phyloP scores from a whole-genome alignment of 805 yeast species.

The Yamadazyma takamatsuzukensis region DNA sequence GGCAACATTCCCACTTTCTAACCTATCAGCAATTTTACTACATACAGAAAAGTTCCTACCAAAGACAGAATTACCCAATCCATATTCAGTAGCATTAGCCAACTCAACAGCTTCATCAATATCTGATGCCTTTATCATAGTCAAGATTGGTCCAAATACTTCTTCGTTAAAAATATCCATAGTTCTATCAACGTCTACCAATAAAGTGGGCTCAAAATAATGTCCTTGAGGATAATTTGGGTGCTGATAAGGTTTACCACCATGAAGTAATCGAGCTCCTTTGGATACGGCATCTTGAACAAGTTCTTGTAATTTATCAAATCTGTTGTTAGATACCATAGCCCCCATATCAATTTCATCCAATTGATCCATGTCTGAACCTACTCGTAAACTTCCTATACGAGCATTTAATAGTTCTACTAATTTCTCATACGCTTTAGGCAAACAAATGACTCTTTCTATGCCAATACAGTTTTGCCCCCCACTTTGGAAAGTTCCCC shows the following conservation, averaged over 20 bases:
- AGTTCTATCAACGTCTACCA: slow-evolving; percentile 69
- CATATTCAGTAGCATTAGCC: slow-evolving; percentile 84
- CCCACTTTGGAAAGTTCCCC: slow-evolving; percentile 95
- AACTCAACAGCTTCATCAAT: slow-evolving; percentile 67
- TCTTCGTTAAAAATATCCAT: slow-evolving; percentile 86
- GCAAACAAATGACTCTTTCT: slow-evolving; percentile 85
- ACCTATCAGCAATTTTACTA: slow-evolving; percentile 55
- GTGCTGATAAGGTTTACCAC: slow-evolving; percentile 78
- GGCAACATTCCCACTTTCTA: slow-evolving; percentile 89
- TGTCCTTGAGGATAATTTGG: slow-evolving; percentile 96
- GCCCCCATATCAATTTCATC: slow-evolving; percentile 97
- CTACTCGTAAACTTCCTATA: slow-evolving; percentile 64
- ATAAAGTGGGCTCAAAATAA: slow-evolving; percentile 85
- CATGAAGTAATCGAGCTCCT: slow-evolving; percentile 79
- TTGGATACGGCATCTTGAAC: slow-evolving; percentile 68
- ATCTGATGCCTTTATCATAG: slow-evolving; percentile 67
- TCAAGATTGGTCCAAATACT: slow-evolving; percentile 90
- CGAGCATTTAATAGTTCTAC: slow-evolving; percentile 55
- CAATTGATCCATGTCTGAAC: slow-evolving; percentile 88
- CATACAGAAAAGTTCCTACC: slow-evolving; percentile 60
- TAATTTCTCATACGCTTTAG: slow-evolving; percentile 60
- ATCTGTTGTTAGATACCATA: slow-evolving; percentile 76
- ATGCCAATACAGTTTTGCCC: slow-evolving; percentile 99
- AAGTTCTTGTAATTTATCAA: slow-evolving; percentile 61
- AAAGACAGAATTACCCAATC: slow-evolving; percentile 89